Conservation (phyloP, 2,329 filamentous ascomycete genomes). For the Verticillium albo-atrum region DNA sequence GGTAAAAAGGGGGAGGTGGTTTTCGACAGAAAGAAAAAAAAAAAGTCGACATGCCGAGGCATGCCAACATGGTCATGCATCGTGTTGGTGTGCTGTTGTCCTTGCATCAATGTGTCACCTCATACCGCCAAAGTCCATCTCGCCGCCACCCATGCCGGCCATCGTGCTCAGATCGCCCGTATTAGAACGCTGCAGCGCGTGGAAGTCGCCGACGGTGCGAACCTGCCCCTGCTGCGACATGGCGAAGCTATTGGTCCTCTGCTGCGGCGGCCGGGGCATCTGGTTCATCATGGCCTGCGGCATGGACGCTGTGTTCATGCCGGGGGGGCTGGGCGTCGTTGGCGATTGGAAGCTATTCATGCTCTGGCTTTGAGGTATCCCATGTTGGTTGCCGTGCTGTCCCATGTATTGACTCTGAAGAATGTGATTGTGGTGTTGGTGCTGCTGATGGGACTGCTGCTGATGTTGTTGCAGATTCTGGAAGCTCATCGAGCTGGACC, state of each 20-base stretch:
- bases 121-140: conserved; percentile 12
- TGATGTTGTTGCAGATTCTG: conserved; percentile 17
- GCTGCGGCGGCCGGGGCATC: conserved; percentile 25
- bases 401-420: conserved; percentile 24
- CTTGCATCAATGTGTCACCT: background rate
- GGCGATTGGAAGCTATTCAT: conserved; percentile 11
- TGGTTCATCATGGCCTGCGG: conserved; percentile 14
- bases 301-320: conserved; percentile 15
- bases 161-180: conserved; percentile 13
- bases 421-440: conserved; percentile 18
- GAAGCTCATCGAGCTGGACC: conserved; percentile 17
- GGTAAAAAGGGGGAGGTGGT: background rate
- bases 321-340: conserved; percentile 3
- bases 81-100: background rate
- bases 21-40: background rate
- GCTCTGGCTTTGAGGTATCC: conserved; percentile 17
- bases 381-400: conserved; percentile 23
- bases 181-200: conserved; percentile 41
- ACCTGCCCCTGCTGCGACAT: conserved; percentile 31
- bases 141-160: conserved; percentile 6
- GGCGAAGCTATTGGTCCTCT: conserved; percentile 34
- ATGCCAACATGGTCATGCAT: background rate
- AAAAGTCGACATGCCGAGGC: too few relatives aligned
- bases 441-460: conserved; percentile 20
- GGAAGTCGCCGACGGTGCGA: conserved; percentile 44